Evolutionary conservation across 257 asterid species (phyloP), one percentile per base, ranked within the genome.

Genomic region (Linderniella brevidens): DNA sequence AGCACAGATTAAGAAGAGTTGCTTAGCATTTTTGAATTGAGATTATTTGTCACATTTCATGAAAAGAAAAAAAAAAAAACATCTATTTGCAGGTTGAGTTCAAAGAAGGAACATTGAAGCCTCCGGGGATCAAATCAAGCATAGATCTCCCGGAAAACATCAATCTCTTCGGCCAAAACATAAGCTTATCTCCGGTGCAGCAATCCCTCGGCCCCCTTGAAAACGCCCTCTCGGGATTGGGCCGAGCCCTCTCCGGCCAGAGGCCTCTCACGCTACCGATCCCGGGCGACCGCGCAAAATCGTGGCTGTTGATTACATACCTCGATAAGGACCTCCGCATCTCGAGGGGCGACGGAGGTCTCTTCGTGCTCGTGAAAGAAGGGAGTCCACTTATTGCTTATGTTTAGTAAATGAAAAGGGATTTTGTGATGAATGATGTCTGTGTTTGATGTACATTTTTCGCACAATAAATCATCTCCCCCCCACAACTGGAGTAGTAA

Each of bases 291-390:
- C 56, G 81, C 52, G 13, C 94, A 29, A 67, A 67, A 43, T 81
- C 96, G 12, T 90, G 92, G 93, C 92, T 84, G 53, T 71, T 90
- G 18, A 75, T 58, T 0, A 90, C 94, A 2, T 90, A 78, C 66
- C 93, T 90, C 8, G 98, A 90, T 66, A 68, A 75, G 61, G 96
- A 90, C 72, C 45, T 85, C 50, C 73, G 98, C 41, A 77, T 85
- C 54, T 90, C 96, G 16, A 77, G 94, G 64, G 98, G 96, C 0
- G 98, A 90, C 62, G 98, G 94, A 46, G 96, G 96, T 29, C 71
- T 90, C 44, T 90, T 90, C 57, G 96, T 90, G 74, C 92, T 85
- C 29, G 86, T 77, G 9, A 85, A 72, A 79, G 96, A 85, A 76
- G 94, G 94, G 53, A 76, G 93, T 53, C 50, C 87, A 12, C 93